A percentile compares a stretch with the other conserved stretches of the same genome.
Evolutionary conservation across 2,329 filamentous ascomycete genomes (phyloP).

Genomic region (Diaporthe longicolla): DNA sequence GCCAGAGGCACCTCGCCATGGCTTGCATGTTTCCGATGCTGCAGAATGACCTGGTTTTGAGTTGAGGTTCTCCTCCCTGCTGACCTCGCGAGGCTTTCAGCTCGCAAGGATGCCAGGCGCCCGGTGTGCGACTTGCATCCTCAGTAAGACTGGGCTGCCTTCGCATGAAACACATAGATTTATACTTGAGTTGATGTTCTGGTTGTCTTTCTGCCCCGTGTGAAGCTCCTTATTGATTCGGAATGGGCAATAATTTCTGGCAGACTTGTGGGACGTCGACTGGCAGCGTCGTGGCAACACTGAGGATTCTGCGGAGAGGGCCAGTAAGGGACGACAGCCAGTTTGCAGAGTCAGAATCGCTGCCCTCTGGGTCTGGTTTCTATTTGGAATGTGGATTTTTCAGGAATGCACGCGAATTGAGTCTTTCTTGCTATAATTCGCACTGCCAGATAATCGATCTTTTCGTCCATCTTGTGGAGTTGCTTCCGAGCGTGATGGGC

Average conservation of each 20-base stretch:
- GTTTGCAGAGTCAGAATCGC: too few species aligned
- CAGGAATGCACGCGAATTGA: too few species aligned
- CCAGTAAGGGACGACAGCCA: too few species aligned
- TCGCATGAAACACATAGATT: not conserved
- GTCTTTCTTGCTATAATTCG: not conserved
- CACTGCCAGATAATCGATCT: not conserved
- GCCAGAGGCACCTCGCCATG: not conserved
- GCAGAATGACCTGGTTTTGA: conserved; percentile 3
- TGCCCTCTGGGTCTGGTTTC: too few species aligned
- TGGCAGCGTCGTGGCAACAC: not conserved
- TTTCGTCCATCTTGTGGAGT: not conserved
- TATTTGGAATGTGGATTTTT: too few species aligned
- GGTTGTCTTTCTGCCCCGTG: too few species aligned
- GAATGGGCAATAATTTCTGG: not conserved
- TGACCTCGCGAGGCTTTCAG: too few species aligned
- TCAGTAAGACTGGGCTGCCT: not conserved
- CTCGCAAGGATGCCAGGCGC: not conserved
- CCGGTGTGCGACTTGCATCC: not conserved
- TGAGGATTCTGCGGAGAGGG: too few species aligned
- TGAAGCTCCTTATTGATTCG: not conserved
- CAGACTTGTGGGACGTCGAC: not conserved
- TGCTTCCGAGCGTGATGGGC: not conserved
- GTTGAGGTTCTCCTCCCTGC: not conserved
- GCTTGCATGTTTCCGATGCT: not conserved
- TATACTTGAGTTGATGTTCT: not conserved